A percentile compares a stretch with the other conserved stretches of the same genome.
Evolutionary conservation across 2,329 filamentous ascomycete genomes (phyloP).

Genomic region (Monilinia fructigena): DNA sequence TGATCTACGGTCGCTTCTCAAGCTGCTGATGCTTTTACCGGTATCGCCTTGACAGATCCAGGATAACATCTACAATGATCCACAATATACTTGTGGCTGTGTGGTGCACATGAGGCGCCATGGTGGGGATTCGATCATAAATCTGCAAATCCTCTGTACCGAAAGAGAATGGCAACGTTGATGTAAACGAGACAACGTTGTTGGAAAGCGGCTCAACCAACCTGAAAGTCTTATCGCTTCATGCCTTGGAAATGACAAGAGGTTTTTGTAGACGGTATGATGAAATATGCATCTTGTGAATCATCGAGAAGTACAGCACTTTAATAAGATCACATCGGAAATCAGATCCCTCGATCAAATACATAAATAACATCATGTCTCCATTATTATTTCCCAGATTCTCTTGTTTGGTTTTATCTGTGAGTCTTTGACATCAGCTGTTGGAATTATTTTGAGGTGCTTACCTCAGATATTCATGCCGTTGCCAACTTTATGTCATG

Average conservation of each 20-base stretch:
- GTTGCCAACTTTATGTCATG: background rate
- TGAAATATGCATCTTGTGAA: slow-evolving; percentile 9
- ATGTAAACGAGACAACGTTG: slow-evolving; percentile 2
- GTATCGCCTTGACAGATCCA: slow-evolving; percentile 14
- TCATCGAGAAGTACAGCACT: slow-evolving; percentile 4
- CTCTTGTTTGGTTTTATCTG: background rate
- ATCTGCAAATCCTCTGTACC: slow-evolving; percentile 15
- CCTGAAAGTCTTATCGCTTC: background rate
- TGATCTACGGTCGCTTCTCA: background rate
- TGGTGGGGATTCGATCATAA: background rate
- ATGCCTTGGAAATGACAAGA: slow-evolving; percentile 19
- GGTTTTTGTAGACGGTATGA: background rate
- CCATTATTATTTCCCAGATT: slow-evolving; percentile 7
- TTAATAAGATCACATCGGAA: no score
- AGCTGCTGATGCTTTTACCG: slow-evolving; percentile 6
- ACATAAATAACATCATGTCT: slow-evolving; percentile 17
- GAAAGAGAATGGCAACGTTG: background rate
- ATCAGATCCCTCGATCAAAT: background rate
- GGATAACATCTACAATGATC: background rate
- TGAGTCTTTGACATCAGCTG: background rate
- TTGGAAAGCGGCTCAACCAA: slow-evolving; percentile 14
- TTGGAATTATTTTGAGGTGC: background rate
- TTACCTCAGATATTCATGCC: background rate
- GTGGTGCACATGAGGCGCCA: background rate
- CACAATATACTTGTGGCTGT: slow-evolving; percentile 9